Base-by-base conservation (phyloP, 805 yeast genomes). In the Naumovozyma castellii region DNA sequence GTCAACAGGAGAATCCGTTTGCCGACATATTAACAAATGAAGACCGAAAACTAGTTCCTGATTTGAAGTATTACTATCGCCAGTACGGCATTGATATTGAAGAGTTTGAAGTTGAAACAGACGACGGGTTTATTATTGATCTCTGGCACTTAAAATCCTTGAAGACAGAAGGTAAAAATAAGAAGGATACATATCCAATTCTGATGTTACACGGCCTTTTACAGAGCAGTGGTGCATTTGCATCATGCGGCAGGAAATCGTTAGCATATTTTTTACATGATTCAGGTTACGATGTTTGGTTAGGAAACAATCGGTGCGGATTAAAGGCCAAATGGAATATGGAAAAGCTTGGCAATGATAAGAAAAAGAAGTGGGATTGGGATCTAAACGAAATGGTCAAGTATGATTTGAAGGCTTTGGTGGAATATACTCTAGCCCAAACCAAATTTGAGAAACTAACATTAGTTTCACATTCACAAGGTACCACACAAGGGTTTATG, bases 231-330 rank as follows among this genome's bases (percentile, higher is more conserved):
- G 96, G 88, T 0, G 82, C 95, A 0, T 90, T 73, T 58, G 71
- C 90, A 20, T 80, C 95, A 0, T 66, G 84, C n/a, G 98, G 97
- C 0, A 68, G 71, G 41, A 76, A 81, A 43, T 81, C 95, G 9
- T 61, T 92, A 33, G 92, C 90, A 0, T 75, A 69, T 56, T 71
- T 67, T 54, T 68, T 68, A 37, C 59, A 62, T 30, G 63, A 66
- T 25, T 59, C 66, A 18, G 88, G 92, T 0, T 84, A 71, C 52
- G 96, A 87, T 49, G 86, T 87, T 6, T 87, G 96, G 96, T 57
- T 87, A 40, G 96, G 95, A 1, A 85, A 87, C 54, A 88, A 87
- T 54, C 64, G 98, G 45, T 81, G 95, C 48, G 94, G 95, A 4
- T 83, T 88, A 55, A 67, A 73, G 31, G 84, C 94, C 0, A 64